Evolutionary conservation across 768 basidiomycete species (phyloP), one percentile per base, ranked within the genome.

Genomic region (Dioszegia hungarica): DNA sequence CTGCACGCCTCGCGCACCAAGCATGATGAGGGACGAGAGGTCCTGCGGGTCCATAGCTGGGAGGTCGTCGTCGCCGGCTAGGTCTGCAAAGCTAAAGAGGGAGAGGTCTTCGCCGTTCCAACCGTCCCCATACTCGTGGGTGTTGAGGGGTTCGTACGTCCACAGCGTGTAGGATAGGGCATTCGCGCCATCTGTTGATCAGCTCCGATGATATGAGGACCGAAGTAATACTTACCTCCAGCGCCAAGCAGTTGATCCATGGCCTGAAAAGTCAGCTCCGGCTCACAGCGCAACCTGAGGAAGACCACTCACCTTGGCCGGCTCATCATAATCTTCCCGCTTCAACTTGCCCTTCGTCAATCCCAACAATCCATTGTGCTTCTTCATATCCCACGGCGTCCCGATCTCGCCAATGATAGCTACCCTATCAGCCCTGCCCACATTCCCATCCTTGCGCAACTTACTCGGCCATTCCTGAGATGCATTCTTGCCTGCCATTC

Each of bases 361-460:
- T 0, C 72, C 72, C 8, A 73, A 93, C 22, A 89, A 79, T 1
- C 27, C 49, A 39, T 81, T 79, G 73, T 88, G 88, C 50, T 77
- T 77, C 73, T 98, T 93, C 87, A 99, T 86, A 73, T 99, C 93
- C 70, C 86, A 90, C 2, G 94, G 94, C 1, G 85, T 88, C 14
- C 94, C 94, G 20, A 74, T 61, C 52, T 74, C 75, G 0, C 73
- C 74, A 44, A 75, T 71, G 38, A 75, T 29, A 20, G 70, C 92
- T 61, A 51, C 25, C 39, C 34, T 25, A 20, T 19, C 22, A 50
- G 36, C 41, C 34, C 17, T n/a, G n/a, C n/a, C n/a, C n/a, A n/a
- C n/a, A n/a, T n/a, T n/a, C n/a, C n/a, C n/a, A n/a, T n/a, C n/a
- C n/a, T n/a, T n/a, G n/a, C n/a, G n/a, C 50, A 5, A 29, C 17